A percentile compares a stretch with the other conserved stretches of the same genome.
Conservation (phyloP, 2,329 filamentous ascomycete genomes). For the Juglanconis oblonga region DNA sequence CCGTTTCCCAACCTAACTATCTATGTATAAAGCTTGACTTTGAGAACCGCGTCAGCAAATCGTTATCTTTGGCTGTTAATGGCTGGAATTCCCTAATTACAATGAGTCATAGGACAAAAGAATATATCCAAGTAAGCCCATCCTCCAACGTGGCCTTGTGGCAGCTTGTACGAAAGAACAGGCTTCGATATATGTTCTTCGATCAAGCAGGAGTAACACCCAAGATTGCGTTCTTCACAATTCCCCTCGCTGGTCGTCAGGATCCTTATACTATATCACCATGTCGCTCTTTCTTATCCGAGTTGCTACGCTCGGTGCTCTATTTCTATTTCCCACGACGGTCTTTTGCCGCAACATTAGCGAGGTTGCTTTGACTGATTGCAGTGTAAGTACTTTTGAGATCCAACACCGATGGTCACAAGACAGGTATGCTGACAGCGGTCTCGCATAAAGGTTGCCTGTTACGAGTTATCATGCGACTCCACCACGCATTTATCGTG, state of each 20-base stretch:
- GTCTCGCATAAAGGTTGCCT: not conserved
- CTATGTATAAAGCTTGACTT: too few relatives aligned
- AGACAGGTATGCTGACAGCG: not conserved
- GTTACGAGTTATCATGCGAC: constrained; percentile 5
- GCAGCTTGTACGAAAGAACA: too few relatives aligned
- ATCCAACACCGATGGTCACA: not conserved
- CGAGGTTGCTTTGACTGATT: not conserved
- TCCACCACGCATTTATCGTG: constrained; percentile 5
- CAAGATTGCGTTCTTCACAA: not conserved
- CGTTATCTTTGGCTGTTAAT: too few relatives aligned
- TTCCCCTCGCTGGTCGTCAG: not conserved
- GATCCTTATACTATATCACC: not conserved
- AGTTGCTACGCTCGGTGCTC: not conserved
- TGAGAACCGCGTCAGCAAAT: too few relatives aligned
- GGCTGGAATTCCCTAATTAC: too few relatives aligned
- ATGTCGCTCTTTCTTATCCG: not conserved
- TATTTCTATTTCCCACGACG: not conserved
- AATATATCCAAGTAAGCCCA: too few relatives aligned
- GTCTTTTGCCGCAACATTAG: not conserved
- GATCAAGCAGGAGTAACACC: not conserved
- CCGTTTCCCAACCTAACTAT: too few relatives aligned
- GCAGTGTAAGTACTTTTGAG: not conserved
- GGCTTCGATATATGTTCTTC: not conserved
- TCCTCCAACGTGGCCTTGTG: too few relatives aligned
- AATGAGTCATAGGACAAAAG: too few relatives aligned